Base-by-base conservation (phyloP, 805 yeast species). In the Candida loeiensis region DNA sequence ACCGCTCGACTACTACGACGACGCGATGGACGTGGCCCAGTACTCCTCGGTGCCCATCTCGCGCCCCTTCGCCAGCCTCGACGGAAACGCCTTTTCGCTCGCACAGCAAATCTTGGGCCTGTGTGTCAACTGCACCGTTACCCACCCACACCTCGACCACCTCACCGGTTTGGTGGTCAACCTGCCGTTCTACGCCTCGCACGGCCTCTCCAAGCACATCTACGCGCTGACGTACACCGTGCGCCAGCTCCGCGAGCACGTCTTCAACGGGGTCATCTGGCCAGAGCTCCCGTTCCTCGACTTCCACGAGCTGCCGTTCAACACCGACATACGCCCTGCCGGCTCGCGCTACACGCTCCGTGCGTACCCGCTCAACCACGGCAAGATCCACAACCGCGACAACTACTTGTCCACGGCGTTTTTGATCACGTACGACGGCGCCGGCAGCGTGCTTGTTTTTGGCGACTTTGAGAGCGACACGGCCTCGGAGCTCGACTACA, bases 81-180 rank as follows among this genome's bases (percentile, higher is more conserved):
- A 18, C 9, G 36, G 36, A 24, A 38, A 33, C 20, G 55, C 72
- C 7, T 56, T 61, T 37, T 49, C 56, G 36, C 38, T 55, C 16
- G 54, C 74, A 3, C 48, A 50, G 34, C 37, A 46, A 21, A 28
- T 79, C 4, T 57, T 69, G 21, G 58, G 61, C 4, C 46, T 58
- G 5, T 54, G 80, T 2, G 54, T 62, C 6, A 64, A 64, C 22
- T 77, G 73, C 46, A 63, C 82, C 35, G 73, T 89, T 19, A 77
- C 96, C 1, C 97, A 89, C 59, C 77, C 91, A 0, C 97, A 89
- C 59, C 55, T 89, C 37, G 97, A 89, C 58, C 97, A 89, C 56
- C 69, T 87, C 11, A 56, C 74, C 7, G 85, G 83, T 0, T 54
- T 89, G 35, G 77, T 82, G 0, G 61, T 89, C 38, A 88, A 88